phyloP scores from a whole-genome alignment of 2,329 filamentous ascomycete genomes.

The Neofusicoccum sp. region DNA sequence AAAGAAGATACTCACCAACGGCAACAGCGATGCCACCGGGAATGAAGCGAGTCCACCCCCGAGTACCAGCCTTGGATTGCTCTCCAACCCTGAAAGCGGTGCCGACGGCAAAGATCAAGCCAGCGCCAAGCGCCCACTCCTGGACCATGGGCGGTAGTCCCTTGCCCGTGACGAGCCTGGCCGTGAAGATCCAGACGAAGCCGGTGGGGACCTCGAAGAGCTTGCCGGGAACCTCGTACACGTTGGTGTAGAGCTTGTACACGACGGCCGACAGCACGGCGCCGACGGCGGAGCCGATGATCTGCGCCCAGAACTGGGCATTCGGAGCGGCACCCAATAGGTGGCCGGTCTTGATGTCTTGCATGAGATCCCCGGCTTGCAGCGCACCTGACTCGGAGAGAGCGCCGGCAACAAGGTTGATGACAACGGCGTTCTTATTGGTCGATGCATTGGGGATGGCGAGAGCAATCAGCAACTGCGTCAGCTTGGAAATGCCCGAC shows the following conservation, averaged over 20 bases:
- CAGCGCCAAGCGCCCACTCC: slow-evolving; percentile 75
- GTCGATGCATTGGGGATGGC: slow-evolving; percentile 69
- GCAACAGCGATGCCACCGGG: slow-evolving; percentile 95
- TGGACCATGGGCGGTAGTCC: slow-evolving; percentile 81
- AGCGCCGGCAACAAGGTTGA: slow-evolving; percentile 91
- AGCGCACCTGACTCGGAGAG: slow-evolving; percentile 82
- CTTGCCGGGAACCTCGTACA: slow-evolving; percentile 84
- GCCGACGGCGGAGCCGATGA: slow-evolving; percentile 84
- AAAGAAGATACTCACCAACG: slow-evolving; percentile 62
- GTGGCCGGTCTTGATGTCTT: slow-evolving; percentile 95
- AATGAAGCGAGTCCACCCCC: slow-evolving; percentile 68
- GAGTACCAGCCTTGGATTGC: slow-evolving; percentile 32
- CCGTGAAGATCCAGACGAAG: slow-evolving; percentile 97
- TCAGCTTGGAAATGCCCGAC: slow-evolving; percentile 93
- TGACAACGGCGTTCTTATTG: slow-evolving; percentile 82
- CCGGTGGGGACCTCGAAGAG: slow-evolving; percentile 92
- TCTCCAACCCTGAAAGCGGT: slow-evolving; percentile 64
- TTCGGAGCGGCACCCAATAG: slow-evolving; percentile 87
- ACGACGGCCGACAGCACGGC: slow-evolving; percentile 83
- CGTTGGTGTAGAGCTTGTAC: slow-evolving; percentile 84
- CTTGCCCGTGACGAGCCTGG: slow-evolving; percentile 84
- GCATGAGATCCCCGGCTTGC: slow-evolving; percentile 94
- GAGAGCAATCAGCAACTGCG: slow-evolving; percentile 90
- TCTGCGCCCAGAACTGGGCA: slow-evolving; percentile 94
- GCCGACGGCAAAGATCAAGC: slow-evolving; percentile 66